Percentiles rank a stretch among this genome's conserved stretches.
Conservation (phyloP, 192 early-diverging fungal genomes). For the Entophlyctis helioformis region DNA sequence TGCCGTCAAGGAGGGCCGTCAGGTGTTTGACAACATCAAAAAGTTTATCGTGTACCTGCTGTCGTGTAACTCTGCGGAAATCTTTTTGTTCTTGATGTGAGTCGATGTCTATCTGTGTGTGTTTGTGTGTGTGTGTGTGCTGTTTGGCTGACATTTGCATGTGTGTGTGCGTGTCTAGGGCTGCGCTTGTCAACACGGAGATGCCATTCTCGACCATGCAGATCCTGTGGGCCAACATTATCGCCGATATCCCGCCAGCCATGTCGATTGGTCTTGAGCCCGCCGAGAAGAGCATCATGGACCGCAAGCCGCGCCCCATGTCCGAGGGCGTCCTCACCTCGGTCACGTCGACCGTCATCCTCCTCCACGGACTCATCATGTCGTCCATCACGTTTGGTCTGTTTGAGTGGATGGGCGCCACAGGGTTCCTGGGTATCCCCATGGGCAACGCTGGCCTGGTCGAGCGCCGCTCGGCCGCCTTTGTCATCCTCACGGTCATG, state of each 20-base stretch:
- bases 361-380: conserved; percentile 66
- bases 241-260: conserved; percentile 93
- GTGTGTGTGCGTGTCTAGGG: conserved; percentile 6
- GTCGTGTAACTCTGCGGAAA: conserved; percentile 90
- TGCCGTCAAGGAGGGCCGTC: conserved; percentile 87
- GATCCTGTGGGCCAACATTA: conserved; percentile 96
- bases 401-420: conserved; percentile 12
- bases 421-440: conserved; percentile 8
- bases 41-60: conserved; percentile 95
- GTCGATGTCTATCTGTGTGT: too few species aligned
- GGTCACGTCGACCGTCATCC: conserved; percentile 47
- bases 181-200: conserved; percentile 59
- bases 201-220: conserved; percentile 84
- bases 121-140: background rate
- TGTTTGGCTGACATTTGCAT: background rate
- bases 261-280: conserved; percentile 84
- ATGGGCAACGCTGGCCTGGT: conserved; percentile 18
- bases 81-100: conserved; percentile 76
- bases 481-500: conserved; percentile 69
- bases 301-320: conserved; percentile 65
- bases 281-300: conserved; percentile 75
- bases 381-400: conserved; percentile 35
- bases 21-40: conserved; percentile 94
- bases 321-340: conserved; percentile 60
- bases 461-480: conserved; percentile 51